Base-by-base conservation (phyloP, 1,284 basidiomycete genomes). In the Ganoderma resinaceum region DNA sequence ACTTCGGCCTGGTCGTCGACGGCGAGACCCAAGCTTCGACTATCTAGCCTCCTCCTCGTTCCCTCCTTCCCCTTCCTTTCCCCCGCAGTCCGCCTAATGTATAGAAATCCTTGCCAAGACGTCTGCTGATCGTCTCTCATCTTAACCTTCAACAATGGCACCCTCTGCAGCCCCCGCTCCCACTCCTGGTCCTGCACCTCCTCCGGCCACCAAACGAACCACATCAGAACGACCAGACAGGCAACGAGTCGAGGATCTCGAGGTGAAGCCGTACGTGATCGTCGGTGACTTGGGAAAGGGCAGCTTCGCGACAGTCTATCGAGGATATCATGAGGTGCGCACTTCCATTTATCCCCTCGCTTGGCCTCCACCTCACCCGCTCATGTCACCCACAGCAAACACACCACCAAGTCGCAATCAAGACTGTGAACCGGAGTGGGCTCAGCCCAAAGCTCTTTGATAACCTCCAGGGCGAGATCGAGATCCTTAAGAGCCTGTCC, bases 401-500 rank as follows among this genome's bases (percentile, higher is more conserved):
- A 20, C 87, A 89, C 73, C 82, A 87, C 35, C 86, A 90, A 53
- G 95, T 99, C 49, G 98, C 97, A 6, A 94, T 99, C 84, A 99
- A 99, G 87, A 95, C 95, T 4, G 96, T 99, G 69, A 94, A 92
- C 69, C 90, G 93, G 63, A 91, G 93, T 76, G 96, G 93, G 75
- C 89, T 99, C 40, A 96, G 93, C 31, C 85, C 92, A 31, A 99
- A 99, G 83, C 89, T 99, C 29, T 91, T 98, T 68, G 97, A 99
- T 81, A 99, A 99, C 78, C 89, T 99, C 37, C 95, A 98, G 80
- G 95, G 93, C 76, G 97, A 99, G 85, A 99, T 99, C 73, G 92
- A 95, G 73, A 99, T 99, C 73, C 89, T 99, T 76, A 99, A 98
- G 84, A 91, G 92, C 3, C 89, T 99, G 67, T 94, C 93, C 23